Evolutionary conservation across 768 basidiomycete genomes (phyloP).

Genomic region (Amanita jacksonii): DNA sequence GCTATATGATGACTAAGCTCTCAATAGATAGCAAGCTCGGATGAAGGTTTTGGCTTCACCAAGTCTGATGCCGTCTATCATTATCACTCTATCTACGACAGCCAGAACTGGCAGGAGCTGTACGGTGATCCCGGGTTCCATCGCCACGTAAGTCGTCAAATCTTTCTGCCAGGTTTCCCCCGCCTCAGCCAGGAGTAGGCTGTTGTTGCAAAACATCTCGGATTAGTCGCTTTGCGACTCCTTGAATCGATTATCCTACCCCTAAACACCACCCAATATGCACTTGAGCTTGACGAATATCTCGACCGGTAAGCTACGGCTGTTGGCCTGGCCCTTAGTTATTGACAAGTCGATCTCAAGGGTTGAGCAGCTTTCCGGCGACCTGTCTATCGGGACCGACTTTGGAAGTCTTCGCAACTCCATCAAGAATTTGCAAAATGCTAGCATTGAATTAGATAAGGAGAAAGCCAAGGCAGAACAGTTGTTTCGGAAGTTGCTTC

Average conservation of each 20-base stretch:
- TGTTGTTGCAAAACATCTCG: constrained; percentile 59
- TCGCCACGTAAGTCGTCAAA: constrained; percentile 44
- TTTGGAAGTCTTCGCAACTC: constrained; percentile 36
- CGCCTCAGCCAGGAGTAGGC: constrained; percentile 26
- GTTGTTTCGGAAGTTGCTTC: constrained; percentile 38
- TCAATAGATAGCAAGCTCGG: constrained; percentile 31
- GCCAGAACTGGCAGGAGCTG: constrained; percentile 58
- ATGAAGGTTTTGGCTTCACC: constrained; percentile 32
- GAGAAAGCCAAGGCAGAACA: constrained; percentile 51
- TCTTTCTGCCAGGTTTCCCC: neutral
- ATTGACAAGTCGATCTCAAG: constrained; percentile 18
- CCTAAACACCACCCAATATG: constrained; percentile 70
- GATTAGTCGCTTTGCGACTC: constrained; percentile 52
- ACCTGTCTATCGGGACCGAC: constrained; percentile 15
- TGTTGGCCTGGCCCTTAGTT: neutral
- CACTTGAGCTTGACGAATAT: constrained; percentile 55
- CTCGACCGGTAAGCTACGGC: constrained; percentile 38
- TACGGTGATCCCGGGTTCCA: constrained; percentile 73
- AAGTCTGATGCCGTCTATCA: constrained; percentile 59
- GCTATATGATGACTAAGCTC: neutral
- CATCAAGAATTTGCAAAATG: constrained; percentile 35
- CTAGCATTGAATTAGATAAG: constrained; percentile 46
- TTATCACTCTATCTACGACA: constrained; percentile 73
- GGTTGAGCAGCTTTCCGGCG: constrained; percentile 34
- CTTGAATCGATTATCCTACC: constrained; percentile 59